phyloP scores from a whole-genome alignment of 108 stramenopile species.

The Fistulifera pelliculosa region DNA sequence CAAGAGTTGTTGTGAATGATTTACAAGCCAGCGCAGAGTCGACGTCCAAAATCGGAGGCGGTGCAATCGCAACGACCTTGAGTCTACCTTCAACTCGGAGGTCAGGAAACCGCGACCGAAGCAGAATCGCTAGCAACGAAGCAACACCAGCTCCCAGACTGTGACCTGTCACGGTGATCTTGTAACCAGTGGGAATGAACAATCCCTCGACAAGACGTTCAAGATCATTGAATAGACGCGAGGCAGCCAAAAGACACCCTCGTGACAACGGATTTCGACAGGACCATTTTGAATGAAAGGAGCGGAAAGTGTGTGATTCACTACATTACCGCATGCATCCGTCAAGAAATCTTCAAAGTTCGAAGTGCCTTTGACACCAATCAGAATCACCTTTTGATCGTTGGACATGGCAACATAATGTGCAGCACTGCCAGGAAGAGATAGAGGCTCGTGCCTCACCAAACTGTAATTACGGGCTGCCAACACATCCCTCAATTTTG shows the following conservation, averaged over 20 bases:
- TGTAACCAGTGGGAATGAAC: conserved; percentile 34
- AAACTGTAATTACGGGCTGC: conserved; percentile 10
- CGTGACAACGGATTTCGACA: conserved; percentile 32
- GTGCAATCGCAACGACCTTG: conserved; percentile 35
- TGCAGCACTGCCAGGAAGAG: conserved; percentile 24
- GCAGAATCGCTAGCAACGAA: conserved; percentile 27
- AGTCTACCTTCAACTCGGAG: conserved; percentile 12
- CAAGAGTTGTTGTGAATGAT: conserved; percentile 43
- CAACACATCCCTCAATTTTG: conserved; percentile 10
- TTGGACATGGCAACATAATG: conserved; percentile 32
- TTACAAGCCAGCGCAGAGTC: conserved; percentile 20
- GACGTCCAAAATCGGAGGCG: conserved; percentile 39
- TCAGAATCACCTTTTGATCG: conserved; percentile 26
- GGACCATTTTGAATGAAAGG: conserved; percentile 21
- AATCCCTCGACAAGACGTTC: conserved; percentile 32
- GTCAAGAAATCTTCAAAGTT: conserved; percentile 46
- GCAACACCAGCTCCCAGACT: conserved; percentile 44
- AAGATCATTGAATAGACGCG: conserved; percentile 27
- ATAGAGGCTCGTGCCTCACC: conserved; percentile 21
- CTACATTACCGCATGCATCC: conserved; percentile 30
- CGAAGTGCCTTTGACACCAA: conserved; percentile 50
- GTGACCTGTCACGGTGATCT: conserved; percentile 38
- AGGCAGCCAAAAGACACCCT: conserved; percentile 35
- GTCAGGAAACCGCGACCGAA: conserved; percentile 23
- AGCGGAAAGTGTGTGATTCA: conserved; percentile 12